These are phyloP conservation scores for Wickerhamomyces bovis DNA, from an alignment of 805 yeast genomes.

Conservation along the genomic window DNA sequence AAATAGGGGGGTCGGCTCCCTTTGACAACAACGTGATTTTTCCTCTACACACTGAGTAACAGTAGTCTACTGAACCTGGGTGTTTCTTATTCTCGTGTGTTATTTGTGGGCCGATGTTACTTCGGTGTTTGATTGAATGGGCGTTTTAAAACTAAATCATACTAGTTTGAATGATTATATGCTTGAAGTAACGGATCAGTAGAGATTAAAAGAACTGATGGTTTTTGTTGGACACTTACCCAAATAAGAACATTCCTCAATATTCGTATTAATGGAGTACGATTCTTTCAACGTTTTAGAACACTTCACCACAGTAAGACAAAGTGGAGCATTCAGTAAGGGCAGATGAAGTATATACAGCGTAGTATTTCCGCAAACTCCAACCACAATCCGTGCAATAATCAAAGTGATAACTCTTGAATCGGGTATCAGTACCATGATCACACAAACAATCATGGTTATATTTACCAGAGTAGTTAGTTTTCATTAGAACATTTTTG, in stretches of 20 bases:
- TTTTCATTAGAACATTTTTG: constrained; percentile 20
- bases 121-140: too few species aligned
- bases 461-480: constrained; percentile 12
- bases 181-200: too few species aligned
- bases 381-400: constrained; percentile 32
- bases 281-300: constrained; percentile 14
- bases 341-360: constrained; percentile 20
- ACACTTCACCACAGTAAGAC: constrained; percentile 19
- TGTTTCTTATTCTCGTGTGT: too few species aligned
- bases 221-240: constrained; percentile 5
- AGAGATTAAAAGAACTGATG: too few species aligned
- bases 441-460: constrained; percentile 19
- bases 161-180: too few species aligned
- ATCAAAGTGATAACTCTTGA: constrained; percentile 13
- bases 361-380: constrained; percentile 30
- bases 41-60: too few species aligned
- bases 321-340: constrained; percentile 22
- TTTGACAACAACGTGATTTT: too few species aligned
- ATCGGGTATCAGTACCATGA: constrained; percentile 6
- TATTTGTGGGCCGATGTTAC: too few species aligned
- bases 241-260: constrained; percentile 5
- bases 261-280: constrained; percentile 4
- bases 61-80: too few species aligned
- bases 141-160: too few species aligned
- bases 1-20: too few species aligned